Evolutionary conservation across 1,284 basidiomycete genomes (phyloP).

Genomic region (Lentinula novae-zelandiae): DNA sequence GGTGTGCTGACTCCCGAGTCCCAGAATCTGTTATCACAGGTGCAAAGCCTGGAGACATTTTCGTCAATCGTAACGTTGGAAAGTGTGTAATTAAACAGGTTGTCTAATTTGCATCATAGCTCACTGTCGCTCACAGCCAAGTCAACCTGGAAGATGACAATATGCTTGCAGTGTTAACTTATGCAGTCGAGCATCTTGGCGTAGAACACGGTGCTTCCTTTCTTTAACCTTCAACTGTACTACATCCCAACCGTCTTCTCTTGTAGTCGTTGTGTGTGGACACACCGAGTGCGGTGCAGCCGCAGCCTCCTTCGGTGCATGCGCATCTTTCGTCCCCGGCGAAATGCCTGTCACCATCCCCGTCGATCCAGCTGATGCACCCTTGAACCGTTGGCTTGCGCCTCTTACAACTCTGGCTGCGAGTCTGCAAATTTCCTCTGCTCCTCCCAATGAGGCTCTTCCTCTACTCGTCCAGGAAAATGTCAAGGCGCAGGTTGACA

Average conservation of each 20-base stretch:
- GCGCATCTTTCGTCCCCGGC: slow-evolving; percentile 24
- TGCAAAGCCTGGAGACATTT: slow-evolving; percentile 39
- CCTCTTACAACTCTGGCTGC: slow-evolving; percentile 62
- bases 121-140: slow-evolving; percentile 47
- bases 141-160: slow-evolving; percentile 79
- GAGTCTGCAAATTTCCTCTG: slow-evolving; percentile 41
- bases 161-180: slow-evolving; percentile 75
- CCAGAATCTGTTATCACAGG: slow-evolving; percentile 39
- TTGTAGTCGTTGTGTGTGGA: slow-evolving; percentile 43
- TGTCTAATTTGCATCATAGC: not conserved
- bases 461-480: slow-evolving; percentile 70
- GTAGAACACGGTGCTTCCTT: slow-evolving; percentile 74
- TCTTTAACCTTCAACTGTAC: slow-evolving; percentile 23
- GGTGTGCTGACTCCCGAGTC: slow-evolving; percentile 59
- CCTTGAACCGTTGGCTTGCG: slow-evolving; percentile 67
- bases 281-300: slow-evolving; percentile 83
- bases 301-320: slow-evolving; percentile 53
- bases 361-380: slow-evolving; percentile 28
- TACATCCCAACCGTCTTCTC: slow-evolving; percentile 23
- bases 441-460: slow-evolving; percentile 41
- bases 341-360: slow-evolving; percentile 31
- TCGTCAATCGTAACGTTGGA: slow-evolving; percentile 43
- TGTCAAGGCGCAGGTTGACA: slow-evolving; percentile 75
- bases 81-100: slow-evolving; percentile 30
- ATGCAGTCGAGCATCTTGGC: slow-evolving; percentile 75